Evolutionary conservation across 306 rosid species (phyloP).

Genomic region (Vigna reflexopilosa): DNA sequence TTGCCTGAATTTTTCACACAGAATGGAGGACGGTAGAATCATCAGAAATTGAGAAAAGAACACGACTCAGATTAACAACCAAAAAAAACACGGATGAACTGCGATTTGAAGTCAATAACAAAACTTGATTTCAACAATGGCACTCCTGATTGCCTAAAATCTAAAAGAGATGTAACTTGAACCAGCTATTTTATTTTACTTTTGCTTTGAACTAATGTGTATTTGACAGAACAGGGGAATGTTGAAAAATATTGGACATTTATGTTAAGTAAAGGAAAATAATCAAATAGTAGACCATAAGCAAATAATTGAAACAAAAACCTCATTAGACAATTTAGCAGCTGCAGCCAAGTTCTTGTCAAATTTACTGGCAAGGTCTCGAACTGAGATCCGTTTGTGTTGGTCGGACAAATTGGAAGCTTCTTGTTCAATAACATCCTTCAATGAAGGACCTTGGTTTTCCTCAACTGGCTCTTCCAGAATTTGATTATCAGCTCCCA

Average conservation of each 20-base stretch:
- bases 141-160: background rate
- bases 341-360: constrained; percentile 95
- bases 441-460: constrained; percentile 72
- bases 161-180: background rate
- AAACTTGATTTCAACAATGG: constrained; percentile 10
- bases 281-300: constrained; percentile 19
- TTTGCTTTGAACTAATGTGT: background rate
- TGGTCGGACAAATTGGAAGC: constrained; percentile 77
- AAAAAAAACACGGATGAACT: constrained; percentile 19
- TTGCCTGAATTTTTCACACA: constrained; percentile 67
- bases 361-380: constrained; percentile 95
- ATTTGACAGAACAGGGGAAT: constrained; percentile 6
- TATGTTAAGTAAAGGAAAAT: constrained; percentile 17
- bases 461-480: constrained; percentile 77
- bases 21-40: background rate
- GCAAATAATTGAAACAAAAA: constrained; percentile 44
- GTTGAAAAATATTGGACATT: constrained; percentile 8
- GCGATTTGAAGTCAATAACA: constrained; percentile 16
- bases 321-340: constrained; percentile 93
- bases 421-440: constrained; percentile 81
- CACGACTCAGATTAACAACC: constrained; percentile 24
- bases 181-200: background rate
- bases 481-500: constrained; percentile 81
- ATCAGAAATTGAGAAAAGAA: constrained; percentile 26
- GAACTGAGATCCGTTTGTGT: constrained; percentile 96